Evolutionary conservation across 108 stramenopile species (phyloP), one percentile per base, ranked within the genome.

Genomic region (Fistulifera solaris): DNA sequence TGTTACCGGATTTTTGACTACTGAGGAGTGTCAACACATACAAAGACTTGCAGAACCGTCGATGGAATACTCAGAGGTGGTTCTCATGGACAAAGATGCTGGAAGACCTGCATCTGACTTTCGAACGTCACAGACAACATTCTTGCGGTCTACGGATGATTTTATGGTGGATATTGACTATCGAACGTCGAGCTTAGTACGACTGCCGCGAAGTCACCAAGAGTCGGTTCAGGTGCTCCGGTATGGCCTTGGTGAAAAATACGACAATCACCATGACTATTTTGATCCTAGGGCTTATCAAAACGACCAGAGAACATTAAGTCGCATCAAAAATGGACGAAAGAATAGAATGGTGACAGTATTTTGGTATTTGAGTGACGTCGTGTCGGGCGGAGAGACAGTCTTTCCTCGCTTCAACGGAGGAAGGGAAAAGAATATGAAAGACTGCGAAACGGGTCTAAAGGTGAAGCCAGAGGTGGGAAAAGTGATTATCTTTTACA

Each of bases 281-380:
- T 89, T 88, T 48, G 71, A 89, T 57, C 77, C 80, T 0, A 16
- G 18, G 21, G 17, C 64, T 2, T 84, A 82, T 59, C 52, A 56
- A 39, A 38, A 66, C 7, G 74, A 83, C 40, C 40, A 27, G 1
- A 23, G 28, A 18, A 76, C 75, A 19, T 44, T 76, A 61, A 72
- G 66, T 21, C 40, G 71, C 56, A 84, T 84, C 52, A 42, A 80
- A 35, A 16, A 73, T 48, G 87, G 82, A 10, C 66, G 57, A 15
- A 63, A 57, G 26, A 95, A 95, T 64, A 76, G 92, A 19, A 81
- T 80, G 54, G 88, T 86, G 1, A 95, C 92, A 15, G 93, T 94
- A 13, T 89, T 95, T 47, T 84, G 93, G 70, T 94, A 94, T 58
- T 59, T 96, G 38, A 76, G 80, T 18, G 83, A 87, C 46, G 94